Percentiles rank a stretch among this genome's conserved stretches.
These are phyloP conservation scores for Suillus hirtellus DNA, from an alignment of 768 basidiomycete species.

Conservation along the genomic window DNA sequence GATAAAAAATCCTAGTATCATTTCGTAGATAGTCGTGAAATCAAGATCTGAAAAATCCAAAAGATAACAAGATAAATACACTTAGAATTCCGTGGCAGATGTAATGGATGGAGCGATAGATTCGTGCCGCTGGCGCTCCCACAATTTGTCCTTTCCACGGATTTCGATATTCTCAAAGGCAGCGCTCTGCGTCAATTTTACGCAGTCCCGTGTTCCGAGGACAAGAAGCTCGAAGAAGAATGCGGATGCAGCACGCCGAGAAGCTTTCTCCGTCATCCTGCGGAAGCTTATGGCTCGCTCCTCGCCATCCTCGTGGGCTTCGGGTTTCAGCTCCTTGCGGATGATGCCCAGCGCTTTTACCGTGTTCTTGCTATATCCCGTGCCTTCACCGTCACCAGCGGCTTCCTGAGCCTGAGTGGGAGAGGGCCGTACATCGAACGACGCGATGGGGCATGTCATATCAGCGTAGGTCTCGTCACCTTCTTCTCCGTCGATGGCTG, in stretches of 20 bases:
- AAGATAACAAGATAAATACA: constrained; percentile 6
- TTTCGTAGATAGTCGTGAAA: constrained; percentile 5
- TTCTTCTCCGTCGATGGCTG: constrained; percentile 61
- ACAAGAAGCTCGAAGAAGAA: constrained; percentile 99
- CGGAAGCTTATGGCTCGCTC: constrained; percentile 78
- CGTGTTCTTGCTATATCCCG: constrained; percentile 88
- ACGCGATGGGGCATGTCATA: constrained; percentile 72
- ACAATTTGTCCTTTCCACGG: constrained; percentile 78
- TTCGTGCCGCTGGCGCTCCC: constrained; percentile 63
- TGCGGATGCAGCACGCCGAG: constrained; percentile 87
- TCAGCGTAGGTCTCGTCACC: constrained; percentile 70
- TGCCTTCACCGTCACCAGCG: constrained; percentile 51
- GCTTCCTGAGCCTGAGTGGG: constrained; percentile 53
- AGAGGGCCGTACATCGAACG: constrained; percentile 68
- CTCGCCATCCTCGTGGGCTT: constrained; percentile 43
- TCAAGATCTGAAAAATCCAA: constrained; percentile 3
- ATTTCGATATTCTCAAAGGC: constrained; percentile 89
- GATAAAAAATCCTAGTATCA: constrained; percentile 14
- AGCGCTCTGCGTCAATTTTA: constrained; percentile 71
- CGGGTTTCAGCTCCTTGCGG: constrained; percentile 66
- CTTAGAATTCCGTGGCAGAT: constrained; percentile 43
- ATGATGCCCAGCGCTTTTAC: constrained; percentile 79
- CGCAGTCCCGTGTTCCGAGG: constrained; percentile 88
- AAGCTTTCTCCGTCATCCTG: constrained; percentile 79
- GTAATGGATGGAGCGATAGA: constrained; percentile 47